Evolutionary conservation across 495 filamentous ascomycete species (phyloP).

Genomic region (Podospora fimiseda): DNA sequence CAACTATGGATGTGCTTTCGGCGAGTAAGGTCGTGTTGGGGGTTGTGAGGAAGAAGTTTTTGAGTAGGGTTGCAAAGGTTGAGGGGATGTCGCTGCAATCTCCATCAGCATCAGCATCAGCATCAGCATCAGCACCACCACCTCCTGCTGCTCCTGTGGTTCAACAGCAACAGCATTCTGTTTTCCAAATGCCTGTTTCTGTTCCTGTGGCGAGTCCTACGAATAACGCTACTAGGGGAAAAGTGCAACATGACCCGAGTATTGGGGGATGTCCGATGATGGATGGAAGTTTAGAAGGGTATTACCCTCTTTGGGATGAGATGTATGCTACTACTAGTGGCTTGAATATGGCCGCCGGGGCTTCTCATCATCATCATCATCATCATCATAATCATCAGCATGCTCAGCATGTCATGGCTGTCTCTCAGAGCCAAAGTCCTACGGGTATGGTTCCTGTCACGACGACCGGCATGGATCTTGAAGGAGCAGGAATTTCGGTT

Average conservation of each 20-base stretch:
- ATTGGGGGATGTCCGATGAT: slow-evolving; percentile 37
- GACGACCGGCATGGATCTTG: no score
- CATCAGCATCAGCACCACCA: slow-evolving; percentile 5
- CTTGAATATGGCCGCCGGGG: not conserved
- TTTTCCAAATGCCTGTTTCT: not conserved
- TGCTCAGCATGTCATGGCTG: not conserved
- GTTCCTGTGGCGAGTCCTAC: not conserved
- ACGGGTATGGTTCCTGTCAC: no score
- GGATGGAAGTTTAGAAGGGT: slow-evolving; percentile 38
- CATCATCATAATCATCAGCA: not conserved
- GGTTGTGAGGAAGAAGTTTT: slow-evolving; percentile 34
- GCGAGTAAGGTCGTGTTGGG: slow-evolving; percentile 36
- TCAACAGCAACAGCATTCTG: not conserved
- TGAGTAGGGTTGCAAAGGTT: slow-evolving; percentile 28
- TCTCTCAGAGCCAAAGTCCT: no score
- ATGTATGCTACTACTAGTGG: slow-evolving; percentile 10
- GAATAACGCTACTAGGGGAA: not conserved
- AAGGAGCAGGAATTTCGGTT: not conserved
- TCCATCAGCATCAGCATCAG: not conserved
- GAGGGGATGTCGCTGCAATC: slow-evolving; percentile 12
- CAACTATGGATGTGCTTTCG: slow-evolving; percentile 26
- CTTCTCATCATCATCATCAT: not conserved
- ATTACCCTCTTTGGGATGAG: slow-evolving; percentile 38
- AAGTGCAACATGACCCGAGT: slow-evolving; percentile 4
- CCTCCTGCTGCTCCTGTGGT: not conserved